A percentile compares a stretch with the other conserved stretches of the same genome.
Conservation (phyloP, 164 flowering plant species). For the Vitis rotundifolia region DNA sequence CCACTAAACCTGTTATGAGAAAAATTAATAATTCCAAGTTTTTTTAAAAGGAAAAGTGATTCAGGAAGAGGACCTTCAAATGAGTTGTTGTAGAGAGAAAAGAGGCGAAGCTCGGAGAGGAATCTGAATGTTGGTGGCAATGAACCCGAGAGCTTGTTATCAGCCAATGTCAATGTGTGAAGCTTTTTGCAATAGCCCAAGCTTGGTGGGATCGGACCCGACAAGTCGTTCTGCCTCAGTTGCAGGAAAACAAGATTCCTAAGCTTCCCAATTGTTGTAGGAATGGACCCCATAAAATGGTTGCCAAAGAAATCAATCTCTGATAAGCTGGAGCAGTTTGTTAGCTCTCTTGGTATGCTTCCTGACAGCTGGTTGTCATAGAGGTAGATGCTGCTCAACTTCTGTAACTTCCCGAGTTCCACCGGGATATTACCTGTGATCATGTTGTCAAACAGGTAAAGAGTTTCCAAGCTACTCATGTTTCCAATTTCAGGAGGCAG, state of each 20-base stretch:
- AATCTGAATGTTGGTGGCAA: slow-evolving; percentile 71
- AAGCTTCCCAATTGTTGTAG: slow-evolving; percentile 72
- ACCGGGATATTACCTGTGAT: slow-evolving; percentile 65
- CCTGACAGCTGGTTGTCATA: slow-evolving; percentile 87
- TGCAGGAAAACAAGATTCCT: slow-evolving; percentile 66
- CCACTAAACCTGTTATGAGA: slow-evolving; percentile 79
- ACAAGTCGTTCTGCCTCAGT: slow-evolving; percentile 76
- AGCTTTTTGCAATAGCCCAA: slow-evolving; percentile 79
- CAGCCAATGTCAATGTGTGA: slow-evolving; percentile 68
- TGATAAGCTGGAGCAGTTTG: slow-evolving; percentile 70
- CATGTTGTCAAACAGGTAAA: slow-evolving; percentile 62
- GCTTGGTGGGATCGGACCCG: slow-evolving; percentile 81
- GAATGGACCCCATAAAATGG: slow-evolving; percentile 73
- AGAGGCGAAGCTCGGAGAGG: slow-evolving; percentile 47
- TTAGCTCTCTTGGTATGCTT: slow-evolving; percentile 67
- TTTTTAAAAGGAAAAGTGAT: slow-evolving; percentile 68
- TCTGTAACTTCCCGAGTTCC: slow-evolving; percentile 75
- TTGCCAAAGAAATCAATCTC: slow-evolving; percentile 84
- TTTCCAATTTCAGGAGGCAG: slow-evolving; percentile 76
- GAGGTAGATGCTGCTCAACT: slow-evolving; percentile 52
- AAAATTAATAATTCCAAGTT: slow-evolving; percentile 65
- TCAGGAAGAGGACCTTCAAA: slow-evolving; percentile 81
- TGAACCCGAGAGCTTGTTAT: slow-evolving; percentile 74
- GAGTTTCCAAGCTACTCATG: slow-evolving; percentile 52
- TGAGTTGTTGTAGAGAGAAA: slow-evolving; percentile 90